A percentile compares a stretch with the other conserved stretches of the same genome.
These are phyloP conservation scores for Pichia membranifaciens DNA, from an alignment of 805 yeast genomes.

Conservation along the genomic window DNA sequence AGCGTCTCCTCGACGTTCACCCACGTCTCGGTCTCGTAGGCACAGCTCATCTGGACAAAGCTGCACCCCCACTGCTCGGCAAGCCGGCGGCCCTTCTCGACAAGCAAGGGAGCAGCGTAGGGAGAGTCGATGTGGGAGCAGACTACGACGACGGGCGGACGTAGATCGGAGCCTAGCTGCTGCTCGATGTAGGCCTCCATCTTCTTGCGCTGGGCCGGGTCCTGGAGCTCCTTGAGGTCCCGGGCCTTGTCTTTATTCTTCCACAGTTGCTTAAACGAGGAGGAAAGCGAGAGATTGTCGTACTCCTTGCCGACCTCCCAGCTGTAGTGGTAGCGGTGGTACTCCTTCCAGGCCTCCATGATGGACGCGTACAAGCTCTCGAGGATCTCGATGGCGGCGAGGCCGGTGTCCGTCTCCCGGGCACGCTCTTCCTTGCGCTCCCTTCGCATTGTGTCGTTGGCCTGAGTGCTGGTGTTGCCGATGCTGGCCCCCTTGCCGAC, in stretches of 20 bases:
- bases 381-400: slow-evolving; percentile 30
- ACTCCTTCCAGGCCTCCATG: slow-evolving; percentile 72
- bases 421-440: slow-evolving; percentile 5
- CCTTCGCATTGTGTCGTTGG: too few relatives aligned
- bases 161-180: not conserved
- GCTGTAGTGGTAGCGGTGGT: slow-evolving; percentile 43
- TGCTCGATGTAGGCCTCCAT: slow-evolving; percentile 4
- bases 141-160: slow-evolving; percentile 62
- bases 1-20: slow-evolving; percentile 51
- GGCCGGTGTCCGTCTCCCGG: not conserved
- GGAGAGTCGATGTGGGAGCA: slow-evolving; percentile 58
- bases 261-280: slow-evolving; percentile 56
- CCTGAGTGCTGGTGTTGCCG: too few relatives aligned
- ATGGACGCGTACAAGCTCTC: slow-evolving; percentile 50
- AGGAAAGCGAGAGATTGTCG: slow-evolving; percentile 57
- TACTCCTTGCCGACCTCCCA: slow-evolving; percentile 65
- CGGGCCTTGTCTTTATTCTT: slow-evolving; percentile 28
- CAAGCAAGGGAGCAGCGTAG: slow-evolving; percentile 53
- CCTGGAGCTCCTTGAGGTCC: not conserved
- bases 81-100: slow-evolving; percentile 51
- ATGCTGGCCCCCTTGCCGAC: too few relatives aligned
- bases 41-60: slow-evolving; percentile 56
- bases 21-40: slow-evolving; percentile 30
- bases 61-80: slow-evolving; percentile 62
- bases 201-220: not conserved